A percentile compares a stretch with the other conserved stretches of the same genome.
phyloP scores from a whole-genome alignment of 2,329 filamentous ascomycete genomes.

The Aspergillus arachidicola region DNA sequence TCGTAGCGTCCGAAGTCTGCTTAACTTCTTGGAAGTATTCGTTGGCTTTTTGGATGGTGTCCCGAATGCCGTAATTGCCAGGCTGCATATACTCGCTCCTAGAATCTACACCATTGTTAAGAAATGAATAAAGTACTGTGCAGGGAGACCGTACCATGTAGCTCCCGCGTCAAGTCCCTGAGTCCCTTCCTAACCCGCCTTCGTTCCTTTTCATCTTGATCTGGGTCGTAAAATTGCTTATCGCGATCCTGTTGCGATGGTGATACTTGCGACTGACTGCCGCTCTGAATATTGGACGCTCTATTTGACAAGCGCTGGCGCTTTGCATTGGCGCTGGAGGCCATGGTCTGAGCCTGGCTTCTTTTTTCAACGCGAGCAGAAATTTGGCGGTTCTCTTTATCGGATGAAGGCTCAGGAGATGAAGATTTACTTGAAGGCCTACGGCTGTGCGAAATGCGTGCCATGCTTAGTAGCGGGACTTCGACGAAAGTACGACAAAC shows the following conservation, averaged over 20 bases:
- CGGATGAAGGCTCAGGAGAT: conserved; percentile 45
- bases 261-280: conserved; percentile 30
- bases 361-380: conserved; percentile 44
- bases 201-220: conserved; percentile 75
- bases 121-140: background rate
- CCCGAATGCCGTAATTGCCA: conserved; percentile 65
- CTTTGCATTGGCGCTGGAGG: conserved; percentile 40
- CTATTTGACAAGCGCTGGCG: conserved; percentile 48
- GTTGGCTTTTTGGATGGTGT: conserved; percentile 69
- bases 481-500: conserved; percentile 10
- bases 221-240: conserved; percentile 71
- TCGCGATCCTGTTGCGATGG: conserved; percentile 39
- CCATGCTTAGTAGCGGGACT: conserved; percentile 30
- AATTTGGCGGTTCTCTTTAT: conserved; percentile 51
- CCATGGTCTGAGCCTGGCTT: conserved; percentile 43
- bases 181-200: conserved; percentile 70
- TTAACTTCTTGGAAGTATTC: conserved; percentile 68
- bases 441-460: conserved; percentile 21
- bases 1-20: conserved; percentile 86
- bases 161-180: conserved; percentile 65
- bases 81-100: conserved; percentile 70
- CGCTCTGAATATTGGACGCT: conserved; percentile 25
- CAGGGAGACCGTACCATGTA: conserved; percentile 55
- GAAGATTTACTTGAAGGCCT: conserved; percentile 27
- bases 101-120: conserved; percentile 57